Base-by-base conservation (phyloP, 2,329 filamentous ascomycete species). In the Fusarium sp. region DNA sequence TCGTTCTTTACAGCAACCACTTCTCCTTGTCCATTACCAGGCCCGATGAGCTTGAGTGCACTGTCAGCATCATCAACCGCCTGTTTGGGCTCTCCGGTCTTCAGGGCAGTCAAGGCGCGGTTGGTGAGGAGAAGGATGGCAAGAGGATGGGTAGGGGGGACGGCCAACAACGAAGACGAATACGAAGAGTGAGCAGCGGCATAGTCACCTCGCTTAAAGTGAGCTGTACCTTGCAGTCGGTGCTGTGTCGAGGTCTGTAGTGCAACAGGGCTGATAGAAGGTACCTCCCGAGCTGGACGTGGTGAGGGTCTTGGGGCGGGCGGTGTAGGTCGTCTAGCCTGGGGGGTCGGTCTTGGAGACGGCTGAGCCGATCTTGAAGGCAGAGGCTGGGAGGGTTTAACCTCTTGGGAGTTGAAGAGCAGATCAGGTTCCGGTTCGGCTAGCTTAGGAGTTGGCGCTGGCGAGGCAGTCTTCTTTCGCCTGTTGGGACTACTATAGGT, bases 121-220 rank as follows among this genome's bases (percentile, higher is more conserved):
- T 99, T 99, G 68, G 91, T 94, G 19, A 96, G 86, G 7, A 98
- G 84, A n/a, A 98, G 81, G 56, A 98, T 95, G 15, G 86, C 86
- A 21, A 98, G 81, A 0, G 94, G 94, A 73, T 99, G 95, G 4
- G 82, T 84, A 13, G 85, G 76, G 1, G 95, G 95, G 29, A 99
- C 81, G 33, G 87, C 85, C 1, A 84, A 79, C 3, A 99, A 80
- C 2, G 95, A 92, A 27, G 85, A 84, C 1, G 90, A 87, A 75
- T 98, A 99, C 1, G 90, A 88, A 17, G 87, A 82, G 70, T 97
- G 92, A 0, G 95, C 95, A 9, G 90, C 84, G 15, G 91, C 89
- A 74, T 92, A 99, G 75, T 99, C 95, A 31, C 95, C 95, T 32
- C 92, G 87, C 76, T 97, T 98, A 79, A 97, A 98, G 64, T 96